A percentile compares a stretch with the other conserved stretches of the same genome.
These are phyloP conservation scores for Sicyos baderoa DNA, from an alignment of 306 rosid species.

Conservation along the genomic window DNA sequence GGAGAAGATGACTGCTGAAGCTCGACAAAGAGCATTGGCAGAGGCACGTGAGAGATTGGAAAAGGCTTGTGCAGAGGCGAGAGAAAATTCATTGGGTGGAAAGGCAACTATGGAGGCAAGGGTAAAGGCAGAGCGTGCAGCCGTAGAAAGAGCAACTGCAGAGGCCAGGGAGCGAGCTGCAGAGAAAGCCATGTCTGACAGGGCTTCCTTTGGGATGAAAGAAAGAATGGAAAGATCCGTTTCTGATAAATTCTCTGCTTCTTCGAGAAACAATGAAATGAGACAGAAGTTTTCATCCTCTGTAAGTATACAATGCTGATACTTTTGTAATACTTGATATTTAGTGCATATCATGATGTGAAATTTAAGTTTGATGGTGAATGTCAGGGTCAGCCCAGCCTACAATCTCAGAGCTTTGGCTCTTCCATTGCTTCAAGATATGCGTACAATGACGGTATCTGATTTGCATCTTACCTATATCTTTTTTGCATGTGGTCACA, in stretches of 20 bases:
- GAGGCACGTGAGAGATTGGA: constrained; percentile 93
- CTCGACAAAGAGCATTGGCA: constrained; percentile 69
- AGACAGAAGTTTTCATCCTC: constrained; percentile 58
- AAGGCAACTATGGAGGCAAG: constrained; percentile 70
- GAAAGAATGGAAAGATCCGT: constrained; percentile 76
- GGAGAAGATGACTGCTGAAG: constrained; percentile 80
- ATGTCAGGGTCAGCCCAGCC: constrained; percentile 55
- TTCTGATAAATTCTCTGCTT: constrained; percentile 59
- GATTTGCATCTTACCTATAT: background rate
- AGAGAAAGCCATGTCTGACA: constrained; percentile 65
- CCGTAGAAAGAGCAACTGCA: constrained; percentile 81
- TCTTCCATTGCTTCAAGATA: constrained; percentile 40
- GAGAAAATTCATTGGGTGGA: constrained; percentile 67
- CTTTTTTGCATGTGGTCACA: constrained; percentile 15
- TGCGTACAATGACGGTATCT: constrained; percentile 55
- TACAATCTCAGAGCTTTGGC: constrained; percentile 37
- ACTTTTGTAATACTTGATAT: constrained; percentile 16
- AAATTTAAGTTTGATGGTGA: constrained; percentile 21
- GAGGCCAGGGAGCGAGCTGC: constrained; percentile 92
- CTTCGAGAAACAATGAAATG: constrained; percentile 41
- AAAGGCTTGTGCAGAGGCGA: constrained; percentile 88
- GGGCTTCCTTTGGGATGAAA: constrained; percentile 51
- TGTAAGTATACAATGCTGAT: constrained; percentile 35
- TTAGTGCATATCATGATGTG: background rate
- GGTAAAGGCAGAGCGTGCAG: constrained; percentile 78